Conservation (phyloP, 805 yeast genomes). For the Metschnikowia corniflorae region DNA sequence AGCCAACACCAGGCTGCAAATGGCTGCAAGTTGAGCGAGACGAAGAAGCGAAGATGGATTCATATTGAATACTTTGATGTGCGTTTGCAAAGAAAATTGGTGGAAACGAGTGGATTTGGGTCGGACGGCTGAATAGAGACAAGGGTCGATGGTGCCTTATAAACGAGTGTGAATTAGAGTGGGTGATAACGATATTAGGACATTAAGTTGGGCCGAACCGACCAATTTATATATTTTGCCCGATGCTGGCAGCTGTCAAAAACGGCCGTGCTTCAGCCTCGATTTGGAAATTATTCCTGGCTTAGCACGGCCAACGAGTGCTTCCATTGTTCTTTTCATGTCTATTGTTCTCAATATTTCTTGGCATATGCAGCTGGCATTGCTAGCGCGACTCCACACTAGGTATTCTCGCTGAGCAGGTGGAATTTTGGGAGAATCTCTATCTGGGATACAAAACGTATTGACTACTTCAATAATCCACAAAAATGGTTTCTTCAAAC, state of each 20-base stretch:
- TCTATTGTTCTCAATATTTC: no score
- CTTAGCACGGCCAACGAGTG: neutral
- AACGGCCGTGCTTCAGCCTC: no score
- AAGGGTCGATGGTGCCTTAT: neutral
- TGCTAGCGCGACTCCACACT: no score
- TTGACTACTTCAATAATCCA: no score
- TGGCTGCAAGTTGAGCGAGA: constrained; percentile 1
- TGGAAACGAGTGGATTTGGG: neutral
- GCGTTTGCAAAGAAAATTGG: neutral
- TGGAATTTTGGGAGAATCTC: no score
- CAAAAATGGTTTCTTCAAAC: no score
- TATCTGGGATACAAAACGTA: no score
- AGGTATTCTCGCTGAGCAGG: no score
- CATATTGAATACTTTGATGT: no score
- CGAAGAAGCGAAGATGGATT: neutral
- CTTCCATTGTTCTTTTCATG: neutral
- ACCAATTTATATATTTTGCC: neutral
- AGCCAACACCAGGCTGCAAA: constrained; percentile 3
- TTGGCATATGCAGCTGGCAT: no score
- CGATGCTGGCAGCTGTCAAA: neutral
- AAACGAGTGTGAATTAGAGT: neutral
- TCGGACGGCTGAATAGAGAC: neutral
- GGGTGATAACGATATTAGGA: neutral
- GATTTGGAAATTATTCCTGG: neutral
- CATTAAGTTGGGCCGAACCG: neutral